Evolutionary conservation across 441 rosid species (phyloP).

Genomic region (Pelargonium cotyledonis): DNA sequence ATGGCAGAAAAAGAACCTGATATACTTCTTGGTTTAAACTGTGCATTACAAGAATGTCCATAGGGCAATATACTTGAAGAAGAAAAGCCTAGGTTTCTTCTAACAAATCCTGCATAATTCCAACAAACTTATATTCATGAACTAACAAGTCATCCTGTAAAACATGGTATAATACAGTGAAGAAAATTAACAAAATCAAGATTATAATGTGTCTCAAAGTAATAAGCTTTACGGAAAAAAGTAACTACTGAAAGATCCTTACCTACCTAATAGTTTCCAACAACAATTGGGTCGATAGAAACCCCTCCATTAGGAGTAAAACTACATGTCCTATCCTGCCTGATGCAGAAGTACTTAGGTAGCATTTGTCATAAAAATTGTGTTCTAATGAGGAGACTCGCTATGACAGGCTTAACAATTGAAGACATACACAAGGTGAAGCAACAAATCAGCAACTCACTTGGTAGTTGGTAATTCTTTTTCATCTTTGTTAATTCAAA

Average conservation of each 20-base stretch:
- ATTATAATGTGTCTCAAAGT: neutral
- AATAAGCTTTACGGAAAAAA: neutral
- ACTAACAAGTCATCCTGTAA: neutral
- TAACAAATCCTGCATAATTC: conserved; percentile 40
- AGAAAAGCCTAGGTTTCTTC: conserved; percentile 28
- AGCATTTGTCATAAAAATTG: neutral
- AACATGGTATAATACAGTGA: neutral
- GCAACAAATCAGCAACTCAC: neutral
- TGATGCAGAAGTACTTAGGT: neutral
- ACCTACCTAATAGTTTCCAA: neutral
- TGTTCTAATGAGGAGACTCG: neutral
- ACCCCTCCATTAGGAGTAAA: neutral
- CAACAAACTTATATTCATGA: conserved; percentile 12
- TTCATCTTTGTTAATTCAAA: neutral
- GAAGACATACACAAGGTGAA: neutral
- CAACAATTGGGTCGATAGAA: neutral
- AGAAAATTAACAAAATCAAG: neutral
- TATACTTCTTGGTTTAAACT: conserved; percentile 34
- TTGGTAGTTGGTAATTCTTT: neutral
- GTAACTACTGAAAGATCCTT: neutral
- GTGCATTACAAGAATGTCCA: conserved; percentile 20
- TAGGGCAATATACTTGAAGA: conserved; percentile 30
- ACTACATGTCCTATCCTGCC: neutral
- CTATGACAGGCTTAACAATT: neutral
- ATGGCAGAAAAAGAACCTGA: conserved; percentile 39